These are phyloP conservation scores for Psophocarpus tetragonolobus DNA, from an alignment of 306 rosid species.

Conservation along the genomic window DNA sequence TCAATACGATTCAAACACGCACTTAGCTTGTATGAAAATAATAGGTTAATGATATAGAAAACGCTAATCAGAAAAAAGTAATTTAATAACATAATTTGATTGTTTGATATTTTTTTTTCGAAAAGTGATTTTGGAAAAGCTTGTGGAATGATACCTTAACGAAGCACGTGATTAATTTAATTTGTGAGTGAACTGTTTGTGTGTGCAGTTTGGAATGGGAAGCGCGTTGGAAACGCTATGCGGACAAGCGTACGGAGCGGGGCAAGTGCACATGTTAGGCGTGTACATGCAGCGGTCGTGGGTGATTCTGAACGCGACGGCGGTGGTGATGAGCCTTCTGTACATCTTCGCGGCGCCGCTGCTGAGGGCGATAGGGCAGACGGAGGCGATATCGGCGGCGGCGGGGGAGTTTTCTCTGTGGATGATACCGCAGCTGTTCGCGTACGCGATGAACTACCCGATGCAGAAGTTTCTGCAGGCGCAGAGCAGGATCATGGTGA, in stretches of 20 bases:
- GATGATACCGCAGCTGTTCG: constrained; percentile 93
- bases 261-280: constrained; percentile 77
- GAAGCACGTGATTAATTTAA: too few relatives aligned
- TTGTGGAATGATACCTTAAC: too few relatives aligned
- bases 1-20: too few relatives aligned
- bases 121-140: too few relatives aligned
- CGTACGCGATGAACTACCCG: constrained; percentile 80
- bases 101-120: too few relatives aligned
- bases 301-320: constrained; percentile 65
- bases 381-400: constrained; percentile 59
- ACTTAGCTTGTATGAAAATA: too few relatives aligned
- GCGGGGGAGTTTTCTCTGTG: constrained; percentile 73
- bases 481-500: constrained; percentile 88
- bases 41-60: too few relatives aligned
- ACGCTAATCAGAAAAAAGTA: too few relatives aligned
- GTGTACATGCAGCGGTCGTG: constrained; percentile 89
- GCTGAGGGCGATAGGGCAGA: constrained; percentile 63
- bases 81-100: too few relatives aligned
- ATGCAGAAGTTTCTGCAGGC: constrained; percentile 79
- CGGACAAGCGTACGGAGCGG: constrained; percentile 89
- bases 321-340: constrained; percentile 36
- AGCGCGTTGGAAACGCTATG: constrained; percentile 91
- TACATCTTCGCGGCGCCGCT: constrained; percentile 63
- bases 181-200: too few relatives aligned
- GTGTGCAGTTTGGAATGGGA: constrained; percentile 96